Evolutionary conservation across 1,284 basidiomycete genomes (phyloP), one percentile per base, ranked within the genome.

Genomic region (Mycosarcoma mackinlayi): DNA sequence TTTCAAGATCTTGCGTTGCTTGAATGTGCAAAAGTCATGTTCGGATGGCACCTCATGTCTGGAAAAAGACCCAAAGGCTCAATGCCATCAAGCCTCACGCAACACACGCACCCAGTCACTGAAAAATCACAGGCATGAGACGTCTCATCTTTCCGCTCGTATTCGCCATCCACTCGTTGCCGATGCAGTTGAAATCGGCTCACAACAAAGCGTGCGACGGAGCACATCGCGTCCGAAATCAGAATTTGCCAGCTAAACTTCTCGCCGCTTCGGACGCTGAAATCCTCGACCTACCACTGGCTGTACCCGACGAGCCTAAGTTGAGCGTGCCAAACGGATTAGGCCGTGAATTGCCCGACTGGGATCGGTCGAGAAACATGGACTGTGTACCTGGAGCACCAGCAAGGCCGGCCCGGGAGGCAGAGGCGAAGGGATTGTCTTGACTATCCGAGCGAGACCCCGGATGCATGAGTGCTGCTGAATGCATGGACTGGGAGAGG

Each of bases 191-290:
- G n/a, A n/a, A n/a, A n/a, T n/a, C n/a, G n/a, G n/a, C n/a, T n/a
- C n/a, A n/a, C n/a, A n/a, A n/a, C n/a, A n/a, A n/a, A n/a, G n/a
- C n/a, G n/a, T n/a, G n/a, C n/a, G n/a, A n/a, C n/a, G n/a, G n/a
- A n/a, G n/a, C n/a, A n/a, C n/a, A n/a, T n/a, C n/a, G n/a, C n/a
- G n/a, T n/a, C n/a, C n/a, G n/a, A n/a, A 42, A 16, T 62, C 37
- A 74, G 33, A 74, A 74, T 6, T 41, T 70, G 27, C 72, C 72
- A 19, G 68, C 72, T 10, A 74, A 25, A 34, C 61, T 64, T 6
- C 62, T 55, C 6, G 72, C 72, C 2, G 72, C 72, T 27, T 74
- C 72, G 1, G 59, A 23, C n/a, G 72, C 72, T 4, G 63, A 64
- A 27, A 74, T 67, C 4, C 71, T 27, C 4, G 58, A 63, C 4